phyloP scores from a whole-genome alignment of 169 alveolate species.

The Eimeria maxima region DNA sequence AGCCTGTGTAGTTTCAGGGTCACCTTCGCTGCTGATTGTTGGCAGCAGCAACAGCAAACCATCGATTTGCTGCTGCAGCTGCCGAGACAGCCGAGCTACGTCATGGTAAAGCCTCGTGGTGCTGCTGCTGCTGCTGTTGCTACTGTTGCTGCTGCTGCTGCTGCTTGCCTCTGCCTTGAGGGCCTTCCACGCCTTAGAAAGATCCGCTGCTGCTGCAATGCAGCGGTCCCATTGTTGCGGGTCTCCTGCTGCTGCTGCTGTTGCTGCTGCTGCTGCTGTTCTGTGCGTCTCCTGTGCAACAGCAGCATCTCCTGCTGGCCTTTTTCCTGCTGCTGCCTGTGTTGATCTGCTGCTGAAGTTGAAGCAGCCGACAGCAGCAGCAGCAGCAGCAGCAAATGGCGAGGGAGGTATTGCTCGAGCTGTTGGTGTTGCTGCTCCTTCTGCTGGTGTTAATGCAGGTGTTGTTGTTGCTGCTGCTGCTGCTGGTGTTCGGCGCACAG shows the following conservation, averaged over 20 bases:
- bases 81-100: constrained; percentile 30
- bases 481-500: constrained; percentile 52
- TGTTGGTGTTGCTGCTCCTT: constrained; percentile 14
- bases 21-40: neutral
- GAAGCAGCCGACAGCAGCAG: constrained; percentile 16
- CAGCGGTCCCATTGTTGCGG: constrained; percentile 52
- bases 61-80: constrained; percentile 59
- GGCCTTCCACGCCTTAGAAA: constrained; percentile 41
- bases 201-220: constrained; percentile 26
- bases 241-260: constrained; percentile 48
- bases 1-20: constrained; percentile 28
- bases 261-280: constrained; percentile 35
- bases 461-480: constrained; percentile 34
- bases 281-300: neutral
- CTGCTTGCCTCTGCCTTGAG: constrained; percentile 13
- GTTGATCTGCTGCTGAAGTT: neutral
- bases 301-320: constrained; percentile 1
- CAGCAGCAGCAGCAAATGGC: neutral
- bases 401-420: neutral
- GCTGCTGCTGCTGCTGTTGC: neutral
- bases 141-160: constrained; percentile 17
- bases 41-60: constrained; percentile 42
- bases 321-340: neutral
- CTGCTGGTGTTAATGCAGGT: constrained; percentile 19
- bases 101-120: neutral